These are phyloP conservation scores for Blastobotrys persicus DNA, from an alignment of 1,139 yeast genomes.

Conservation along the genomic window DNA sequence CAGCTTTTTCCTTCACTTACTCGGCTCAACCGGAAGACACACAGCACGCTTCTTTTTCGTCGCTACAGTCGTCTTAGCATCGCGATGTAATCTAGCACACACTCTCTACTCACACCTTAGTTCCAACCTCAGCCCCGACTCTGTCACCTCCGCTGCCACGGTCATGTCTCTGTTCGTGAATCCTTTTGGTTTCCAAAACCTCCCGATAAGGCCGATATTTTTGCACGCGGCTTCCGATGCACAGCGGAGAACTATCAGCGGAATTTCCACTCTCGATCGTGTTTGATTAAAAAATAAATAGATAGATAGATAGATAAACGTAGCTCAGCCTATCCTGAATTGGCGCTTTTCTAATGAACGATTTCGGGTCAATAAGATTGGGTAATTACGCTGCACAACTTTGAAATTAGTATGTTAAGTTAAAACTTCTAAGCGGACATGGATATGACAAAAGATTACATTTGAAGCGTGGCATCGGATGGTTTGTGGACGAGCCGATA, in stretches of 20 bases:
- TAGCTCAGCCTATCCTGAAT: too few relatives aligned
- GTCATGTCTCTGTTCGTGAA: not conserved
- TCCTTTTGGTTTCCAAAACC: too few relatives aligned
- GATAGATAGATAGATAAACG: too few relatives aligned
- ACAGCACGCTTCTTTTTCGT: constrained; percentile 6
- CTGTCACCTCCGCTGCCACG: constrained; percentile 8
- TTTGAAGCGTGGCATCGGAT: constrained; percentile 30
- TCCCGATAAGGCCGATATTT: not conserved
- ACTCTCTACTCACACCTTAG: not conserved
- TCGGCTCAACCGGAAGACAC: constrained; percentile 11
- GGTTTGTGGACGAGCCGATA: constrained; percentile 39
- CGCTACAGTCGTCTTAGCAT: not conserved
- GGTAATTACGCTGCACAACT: too few relatives aligned
- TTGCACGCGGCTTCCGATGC: not conserved
- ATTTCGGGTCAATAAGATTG: not conserved
- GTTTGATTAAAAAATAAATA: too few relatives aligned
- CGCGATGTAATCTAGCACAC: not conserved
- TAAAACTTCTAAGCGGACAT: not conserved
- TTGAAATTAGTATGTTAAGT: not conserved
- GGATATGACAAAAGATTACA: constrained; percentile 6
- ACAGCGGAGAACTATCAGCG: too few relatives aligned
- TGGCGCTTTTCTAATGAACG: not conserved
- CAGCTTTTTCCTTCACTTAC: too few relatives aligned
- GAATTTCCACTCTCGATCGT: too few relatives aligned
- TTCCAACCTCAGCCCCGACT: constrained; percentile 10